These are phyloP conservation scores for Omphalea diandra DNA, from an alignment of 441 rosid genomes.

Conservation along the genomic window DNA sequence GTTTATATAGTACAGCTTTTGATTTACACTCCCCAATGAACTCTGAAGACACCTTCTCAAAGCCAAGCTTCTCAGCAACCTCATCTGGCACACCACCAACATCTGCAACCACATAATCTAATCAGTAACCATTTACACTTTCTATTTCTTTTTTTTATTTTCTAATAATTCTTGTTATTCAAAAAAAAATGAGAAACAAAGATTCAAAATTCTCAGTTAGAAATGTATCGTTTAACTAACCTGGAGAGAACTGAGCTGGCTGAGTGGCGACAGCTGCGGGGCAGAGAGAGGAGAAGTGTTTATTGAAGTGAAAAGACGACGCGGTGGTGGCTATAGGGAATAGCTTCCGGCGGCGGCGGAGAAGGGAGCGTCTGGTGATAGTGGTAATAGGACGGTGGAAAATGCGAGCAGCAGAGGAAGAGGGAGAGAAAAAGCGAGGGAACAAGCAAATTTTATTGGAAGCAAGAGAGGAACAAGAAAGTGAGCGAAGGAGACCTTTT, in stretches of 20 bases:
- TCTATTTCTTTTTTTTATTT: neutral
- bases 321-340: conserved; percentile 12
- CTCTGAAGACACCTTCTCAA: conserved; percentile 69
- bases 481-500: conserved; percentile 56
- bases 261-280: conserved; percentile 59
- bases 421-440: conserved; percentile 21
- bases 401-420: conserved; percentile 14
- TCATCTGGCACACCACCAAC: conserved; percentile 48
- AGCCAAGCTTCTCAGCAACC: conserved; percentile 69
- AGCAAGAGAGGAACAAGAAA: conserved; percentile 36
- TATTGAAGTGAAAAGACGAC: conserved; percentile 31
- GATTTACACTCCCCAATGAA: conserved; percentile 88
- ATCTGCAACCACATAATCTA: conserved; percentile 33
- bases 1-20: conserved; percentile 67
- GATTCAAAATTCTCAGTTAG: neutral
- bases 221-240: conserved; percentile 29
- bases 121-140: neutral
- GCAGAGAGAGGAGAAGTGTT: conserved; percentile 48
- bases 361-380: conserved; percentile 32
- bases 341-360: conserved; percentile 32
- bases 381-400: conserved; percentile 30
- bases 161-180: neutral
- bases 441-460: conserved; percentile 44
- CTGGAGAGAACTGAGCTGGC: conserved; percentile 46
- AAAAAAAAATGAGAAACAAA: neutral